Evolutionary conservation across 805 yeast species (phyloP), one percentile per base, ranked within the genome.

Genomic region (Saccharomycopsis amapae): DNA sequence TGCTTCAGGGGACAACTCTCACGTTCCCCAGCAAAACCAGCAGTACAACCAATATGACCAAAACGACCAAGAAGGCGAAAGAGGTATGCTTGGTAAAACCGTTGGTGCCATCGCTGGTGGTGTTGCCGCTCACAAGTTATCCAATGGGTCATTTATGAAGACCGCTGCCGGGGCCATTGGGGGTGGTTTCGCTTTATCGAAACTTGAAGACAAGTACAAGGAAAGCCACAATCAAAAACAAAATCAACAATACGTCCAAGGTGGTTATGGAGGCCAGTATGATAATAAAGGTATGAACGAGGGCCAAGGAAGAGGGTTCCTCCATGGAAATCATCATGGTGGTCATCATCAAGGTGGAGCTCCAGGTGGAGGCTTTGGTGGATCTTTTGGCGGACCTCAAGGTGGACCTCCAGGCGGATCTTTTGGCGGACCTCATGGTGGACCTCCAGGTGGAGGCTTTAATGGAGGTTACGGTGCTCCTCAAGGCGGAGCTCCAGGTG

Each of bases 101-200:
- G 48, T 20, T n/a, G 48, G 48, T 17, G 47, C n/a, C 25, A 18
- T 32, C 15, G 44, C 32, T 18, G 48, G 48, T 30, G 48, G 34
- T 1, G 13, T 28, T 20, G 48, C 48, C n/a, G 26, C 48, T 22
- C 23, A 44, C 19, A 44, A 44, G 39, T 22, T 25, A 31, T 15
- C 38, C 26, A 34, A 25, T 23, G 48, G 48, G 7, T 28, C 39
- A 5, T 32, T 44, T 23, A 31, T 41, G 44, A 44, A 44, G 31
- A 9, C 48, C 22, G 48, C 48, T 20, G 40, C 42, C 18, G 48
- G 38, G 6, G 48, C 44, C 22, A 33, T 44, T 13, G 48, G 39
- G 10, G 43, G 44, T 25, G 42, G 48, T 5, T 19, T 40, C 23
- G 48, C 42, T 13, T 22, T 32, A n/a, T 31, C 41, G 26, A 44